Base-by-base conservation (phyloP, 2,329 filamentous ascomycete species). In the Waltergamsia citrina region DNA sequence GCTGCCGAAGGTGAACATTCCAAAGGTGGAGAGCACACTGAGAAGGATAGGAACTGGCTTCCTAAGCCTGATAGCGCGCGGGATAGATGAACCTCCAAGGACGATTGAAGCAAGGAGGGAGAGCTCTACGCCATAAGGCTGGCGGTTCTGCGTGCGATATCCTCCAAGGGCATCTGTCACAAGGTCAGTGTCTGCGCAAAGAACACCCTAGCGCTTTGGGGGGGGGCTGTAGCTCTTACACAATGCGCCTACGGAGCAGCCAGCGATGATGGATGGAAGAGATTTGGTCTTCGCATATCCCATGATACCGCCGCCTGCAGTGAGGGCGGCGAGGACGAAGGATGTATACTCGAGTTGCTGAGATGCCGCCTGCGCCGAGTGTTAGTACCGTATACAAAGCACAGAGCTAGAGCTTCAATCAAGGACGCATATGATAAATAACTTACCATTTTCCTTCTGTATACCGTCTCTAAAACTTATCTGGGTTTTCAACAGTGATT, bases 61-160 rank as follows among this genome's bases (percentile, higher is more conserved):
- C 47, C 72, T 69, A 27, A 79, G 73, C 56, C 78, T 85, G 50
- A 98, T 78, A 5, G 87, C 92, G 34, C 92, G 74, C 10, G 92
- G 92, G 39, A 96, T 80, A 3, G 85, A 82, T 27, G 83, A 83
- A 15, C 86, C 87, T 27, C 72, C 90, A 23, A 98, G 71, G 18
- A 96, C 63, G n/a, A 86, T 50, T 1, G 85, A 94, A 5, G 92
- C 92, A 28, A 95, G 67, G 8, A 98, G 71, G n/a, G 82, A 85
- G 28, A 94, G 66, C 60, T 96, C 92, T 45, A 93, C 63, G 41
- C 90, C 92, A 56, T 92, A 94, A 4, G 83, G 56, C 54, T 86
- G 72, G 40, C 71, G 67, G 47, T 77, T 79, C 48, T 81, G 78
- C 42, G 94, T 78, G 38, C 88, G 83, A 51, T 84, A 79, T 43